Evolutionary conservation across 108 stramenopile species (phyloP).

Genomic region (Seminavis robusta): DNA sequence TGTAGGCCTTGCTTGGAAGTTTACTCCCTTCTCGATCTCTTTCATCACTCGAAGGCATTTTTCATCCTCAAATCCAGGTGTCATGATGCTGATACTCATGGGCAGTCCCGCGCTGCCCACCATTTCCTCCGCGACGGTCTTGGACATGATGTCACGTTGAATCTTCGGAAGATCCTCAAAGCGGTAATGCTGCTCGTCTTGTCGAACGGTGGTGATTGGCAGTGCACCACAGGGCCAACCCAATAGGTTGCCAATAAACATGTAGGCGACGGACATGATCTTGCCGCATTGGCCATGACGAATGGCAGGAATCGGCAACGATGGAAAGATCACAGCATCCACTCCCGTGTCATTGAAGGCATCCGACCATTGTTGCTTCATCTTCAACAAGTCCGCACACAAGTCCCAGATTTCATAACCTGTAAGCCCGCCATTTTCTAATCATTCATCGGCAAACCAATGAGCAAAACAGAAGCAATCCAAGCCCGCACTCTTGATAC

Average conservation of each 20-base stretch:
- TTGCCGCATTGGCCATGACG: conserved; percentile 4
- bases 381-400: conserved; percentile 2
- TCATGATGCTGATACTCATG: conserved; percentile 18
- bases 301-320: conserved; percentile 14
- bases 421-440: not conserved
- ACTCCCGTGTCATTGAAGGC: conserved; percentile 2
- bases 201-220: conserved; percentile 7
- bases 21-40: conserved; percentile 6
- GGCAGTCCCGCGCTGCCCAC: conserved; percentile 15
- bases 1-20: conserved; percentile 7
- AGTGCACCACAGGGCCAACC: conserved; percentile 8
- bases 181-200: conserved; percentile 8
- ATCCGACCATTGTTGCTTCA: conserved; percentile 2
- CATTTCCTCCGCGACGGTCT: conserved; percentile 2
- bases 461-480: too few species aligned
- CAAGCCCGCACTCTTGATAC: too few species aligned
- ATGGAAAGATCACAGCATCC: conserved; percentile 14
- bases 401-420: not conserved
- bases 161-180: conserved; percentile 3
- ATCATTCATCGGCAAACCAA: too few species aligned
- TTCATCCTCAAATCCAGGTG: conserved; percentile 11
- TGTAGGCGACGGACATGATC: conserved; percentile 6
- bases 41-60: conserved; percentile 22
- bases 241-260: conserved; percentile 14
- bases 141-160: conserved; percentile 13